A percentile compares a stretch with the other conserved stretches of the same genome.
Conservation (phyloP, 768 basidiomycete species). For the Boletus pseudopeckii region DNA sequence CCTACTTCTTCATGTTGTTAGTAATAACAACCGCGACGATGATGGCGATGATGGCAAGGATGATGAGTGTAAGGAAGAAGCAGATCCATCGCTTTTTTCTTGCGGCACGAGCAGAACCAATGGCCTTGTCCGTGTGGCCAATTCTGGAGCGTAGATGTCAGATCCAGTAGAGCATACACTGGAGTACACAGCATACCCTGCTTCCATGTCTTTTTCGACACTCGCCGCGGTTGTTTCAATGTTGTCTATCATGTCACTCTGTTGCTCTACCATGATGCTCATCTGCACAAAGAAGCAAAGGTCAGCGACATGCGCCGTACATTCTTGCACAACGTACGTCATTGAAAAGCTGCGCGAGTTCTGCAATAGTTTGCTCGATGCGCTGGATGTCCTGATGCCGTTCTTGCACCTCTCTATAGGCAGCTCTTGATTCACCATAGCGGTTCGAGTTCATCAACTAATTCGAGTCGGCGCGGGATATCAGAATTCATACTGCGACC, state of each 20-base stretch:
- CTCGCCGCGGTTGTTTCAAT: slow-evolving; percentile 74
- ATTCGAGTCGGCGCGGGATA: slow-evolving; percentile 1
- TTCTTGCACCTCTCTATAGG: slow-evolving; percentile 96
- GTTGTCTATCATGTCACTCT: slow-evolving; percentile 81
- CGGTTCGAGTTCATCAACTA: slow-evolving; percentile 88
- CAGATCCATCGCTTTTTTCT: slow-evolving; percentile 98
- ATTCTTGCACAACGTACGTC: slow-evolving; percentile 54
- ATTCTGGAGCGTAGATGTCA: slow-evolving; percentile 44
- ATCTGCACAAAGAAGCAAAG: slow-evolving; percentile 48
- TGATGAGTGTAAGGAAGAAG: slow-evolving; percentile 67
- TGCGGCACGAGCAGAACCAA: slow-evolving; percentile 80
- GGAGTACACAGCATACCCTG: slow-evolving; percentile 53
- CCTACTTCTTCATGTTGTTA: slow-evolving; percentile 39
- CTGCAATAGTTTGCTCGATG: slow-evolving; percentile 89
- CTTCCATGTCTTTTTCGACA: slow-evolving; percentile 82
- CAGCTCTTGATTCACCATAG: slow-evolving; percentile 84
- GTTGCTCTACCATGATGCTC: slow-evolving; percentile 92
- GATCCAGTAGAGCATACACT: background rate
- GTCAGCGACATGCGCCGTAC: slow-evolving; percentile 1
- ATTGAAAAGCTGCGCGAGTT: slow-evolving; percentile 94
- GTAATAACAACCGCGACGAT: slow-evolving; percentile 57
- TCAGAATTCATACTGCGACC: background rate
- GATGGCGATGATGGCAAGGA: slow-evolving; percentile 65
- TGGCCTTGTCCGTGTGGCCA: slow-evolving; percentile 82
- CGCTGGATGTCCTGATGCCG: slow-evolving; percentile 94